phyloP scores from a whole-genome alignment of 495 filamentous ascomycete genomes.

The Tuber umbilicatum region DNA sequence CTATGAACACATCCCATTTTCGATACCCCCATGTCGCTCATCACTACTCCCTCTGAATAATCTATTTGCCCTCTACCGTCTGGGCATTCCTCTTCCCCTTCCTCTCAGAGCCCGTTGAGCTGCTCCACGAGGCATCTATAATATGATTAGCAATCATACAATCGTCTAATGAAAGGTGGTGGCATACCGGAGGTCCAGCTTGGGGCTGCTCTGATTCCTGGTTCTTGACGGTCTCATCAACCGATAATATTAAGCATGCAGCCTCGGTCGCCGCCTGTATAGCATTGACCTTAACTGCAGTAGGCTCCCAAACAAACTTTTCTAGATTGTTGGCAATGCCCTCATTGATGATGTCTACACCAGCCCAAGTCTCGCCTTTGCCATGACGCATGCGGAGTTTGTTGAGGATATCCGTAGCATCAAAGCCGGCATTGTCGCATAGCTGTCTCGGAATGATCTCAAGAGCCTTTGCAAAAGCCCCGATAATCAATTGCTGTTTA shows the following conservation, averaged over 20 bases:
- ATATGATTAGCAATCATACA: slow-evolving; percentile 18
- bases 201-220: slow-evolving; percentile 80
- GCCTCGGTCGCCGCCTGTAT: slow-evolving; percentile 94
- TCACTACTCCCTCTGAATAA: slow-evolving; percentile 9
- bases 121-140: slow-evolving; percentile 76
- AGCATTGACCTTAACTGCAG: slow-evolving; percentile 92
- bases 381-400: slow-evolving; percentile 88
- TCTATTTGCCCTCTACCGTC: slow-evolving; percentile 49
- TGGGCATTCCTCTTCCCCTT: slow-evolving; percentile 85
- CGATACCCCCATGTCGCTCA: background rate
- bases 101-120: slow-evolving; percentile 82
- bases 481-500: slow-evolving; percentile 96
- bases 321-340: slow-evolving; percentile 87
- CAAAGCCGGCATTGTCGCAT: slow-evolving; percentile 97
- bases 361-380: slow-evolving; percentile 84
- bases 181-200: slow-evolving; percentile 50
- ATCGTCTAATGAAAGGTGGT: background rate
- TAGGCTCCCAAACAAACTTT: slow-evolving; percentile 94
- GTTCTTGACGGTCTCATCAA: slow-evolving; percentile 97
- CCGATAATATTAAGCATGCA: slow-evolving; percentile 85
- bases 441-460: slow-evolving; percentile 95
- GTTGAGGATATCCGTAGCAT: slow-evolving; percentile 95
- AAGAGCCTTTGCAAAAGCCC: slow-evolving; percentile 92
- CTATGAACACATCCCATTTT: background rate
- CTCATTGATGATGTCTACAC: slow-evolving; percentile 90